Evolutionary conservation across 1,139 yeast genomes (phyloP), one percentile per base, ranked within the genome.

Genomic region (Maudiozyma humilis): DNA sequence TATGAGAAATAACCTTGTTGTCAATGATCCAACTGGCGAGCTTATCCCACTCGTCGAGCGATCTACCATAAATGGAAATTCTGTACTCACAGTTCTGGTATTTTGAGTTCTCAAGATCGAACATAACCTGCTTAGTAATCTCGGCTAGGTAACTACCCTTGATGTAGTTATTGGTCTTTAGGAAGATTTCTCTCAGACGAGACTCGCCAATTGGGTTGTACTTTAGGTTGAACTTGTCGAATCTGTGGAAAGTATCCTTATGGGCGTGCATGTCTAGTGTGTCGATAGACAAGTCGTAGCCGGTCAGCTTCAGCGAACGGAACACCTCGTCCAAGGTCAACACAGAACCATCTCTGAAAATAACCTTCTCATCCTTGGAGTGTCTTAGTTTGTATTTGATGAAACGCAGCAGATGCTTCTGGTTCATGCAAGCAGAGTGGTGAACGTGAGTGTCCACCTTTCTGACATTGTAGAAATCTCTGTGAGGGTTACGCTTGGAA

Each of bases 231-330:
- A 93, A 93, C 67, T 93, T 93, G 67, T 93, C 99, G 61, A 93
- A 93, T 57, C 98, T 76, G 66, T 93, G 98, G 75, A 93, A 93
- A 0, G 97, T 83, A 61, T 93, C 98, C 50, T 91, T 86, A 64
- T 93, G 98, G 2, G 99, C 96, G 66, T 93, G 99, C 99, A 93
- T 93, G 66, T 93, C 98, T 53, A 93, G 75, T 1, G 98, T 91
- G 59, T 93, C 99, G 57, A 93, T 91, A 46, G 95, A 84, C 50
- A 93, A 71, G 62, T 93, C 98, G 62, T 93, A 93, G 1, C 96
- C 97, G 0, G 95, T 82, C 50, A 93, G 72, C 45, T 87, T 81
- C 62, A 93, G 74, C 33, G 97, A 88, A 59, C 88, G 76, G 66
- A 93, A 93, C 41, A 93, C 98, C 60, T 91, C 82, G 15, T 73